These are phyloP conservation scores for Yamadazyma mexicana DNA, from an alignment of 1,139 yeast genomes.

Conservation along the genomic window DNA sequence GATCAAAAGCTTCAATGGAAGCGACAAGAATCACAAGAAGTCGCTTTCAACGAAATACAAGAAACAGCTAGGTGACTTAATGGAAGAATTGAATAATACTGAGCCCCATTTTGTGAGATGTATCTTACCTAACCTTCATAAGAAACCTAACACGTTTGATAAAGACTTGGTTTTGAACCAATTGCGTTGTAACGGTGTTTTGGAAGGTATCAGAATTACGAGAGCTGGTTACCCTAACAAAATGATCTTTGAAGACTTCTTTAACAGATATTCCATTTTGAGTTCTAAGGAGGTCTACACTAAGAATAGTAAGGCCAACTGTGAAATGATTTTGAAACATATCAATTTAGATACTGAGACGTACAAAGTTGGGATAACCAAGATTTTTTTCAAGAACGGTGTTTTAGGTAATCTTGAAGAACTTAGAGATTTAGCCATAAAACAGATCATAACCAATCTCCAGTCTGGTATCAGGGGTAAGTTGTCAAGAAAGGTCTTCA, in stretches of 20 bases:
- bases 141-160: slow-evolving; percentile 71
- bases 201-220: slow-evolving; percentile 96
- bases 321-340: slow-evolving; percentile 64
- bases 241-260: slow-evolving; percentile 79
- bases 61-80: slow-evolving; percentile 72
- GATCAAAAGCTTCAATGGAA: slow-evolving; percentile 11
- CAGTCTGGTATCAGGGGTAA: slow-evolving; percentile 73
- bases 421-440: slow-evolving; percentile 66
- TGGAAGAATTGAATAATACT: slow-evolving; percentile 74
- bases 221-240: slow-evolving; percentile 97
- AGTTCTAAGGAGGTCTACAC: slow-evolving; percentile 48
- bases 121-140: slow-evolving; percentile 82
- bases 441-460: slow-evolving; percentile 55
- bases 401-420: slow-evolving; percentile 86
- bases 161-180: slow-evolving; percentile 81
- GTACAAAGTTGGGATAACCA: slow-evolving; percentile 80
- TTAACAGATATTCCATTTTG: slow-evolving; percentile 69
- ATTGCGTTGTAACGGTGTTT: slow-evolving; percentile 93
- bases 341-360: slow-evolving; percentile 61
- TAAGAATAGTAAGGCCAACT: slow-evolving; percentile 57
- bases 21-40: slow-evolving; percentile 44
- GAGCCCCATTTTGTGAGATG: slow-evolving; percentile 98
- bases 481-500: slow-evolving; percentile 52
- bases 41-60: slow-evolving; percentile 87
- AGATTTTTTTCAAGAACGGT: slow-evolving; percentile 92